A percentile compares a stretch with the other conserved stretches of the same genome.
These are phyloP conservation scores for Coemansia sp. DNA, from an alignment of 371 early-diverging fungal species.

Conservation along the genomic window DNA sequence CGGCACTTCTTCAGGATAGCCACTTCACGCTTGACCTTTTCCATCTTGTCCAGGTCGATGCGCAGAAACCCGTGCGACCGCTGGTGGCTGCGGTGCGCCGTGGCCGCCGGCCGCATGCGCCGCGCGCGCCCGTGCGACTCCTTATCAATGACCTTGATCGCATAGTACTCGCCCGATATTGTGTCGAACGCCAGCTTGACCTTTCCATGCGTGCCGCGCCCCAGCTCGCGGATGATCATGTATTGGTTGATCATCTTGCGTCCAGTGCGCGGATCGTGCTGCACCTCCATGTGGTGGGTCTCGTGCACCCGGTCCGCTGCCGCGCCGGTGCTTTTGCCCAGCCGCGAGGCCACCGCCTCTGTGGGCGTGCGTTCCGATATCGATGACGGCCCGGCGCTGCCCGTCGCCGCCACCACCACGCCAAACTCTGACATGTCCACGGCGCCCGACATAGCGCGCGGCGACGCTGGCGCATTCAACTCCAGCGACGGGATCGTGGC, in stretches of 20 bases:
- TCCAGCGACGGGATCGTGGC: constrained; percentile 34
- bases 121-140: constrained; percentile 33
- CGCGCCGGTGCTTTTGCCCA: not conserved
- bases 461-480: constrained; percentile 30
- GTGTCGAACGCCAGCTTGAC: constrained; percentile 86
- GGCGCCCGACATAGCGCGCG: constrained; percentile 29
- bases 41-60: constrained; percentile 68
- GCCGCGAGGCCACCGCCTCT: too few species aligned
- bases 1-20: constrained; percentile 93
- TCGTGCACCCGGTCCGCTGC: constrained; percentile 55
- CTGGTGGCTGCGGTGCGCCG: constrained; percentile 5
- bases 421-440: constrained; percentile 49
- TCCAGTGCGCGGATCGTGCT: constrained; percentile 81
- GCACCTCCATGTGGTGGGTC: constrained; percentile 73
- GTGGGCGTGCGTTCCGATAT: too few species aligned
- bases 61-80: constrained; percentile 43
- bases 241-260: constrained; percentile 94
- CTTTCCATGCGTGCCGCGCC: constrained; percentile 94
- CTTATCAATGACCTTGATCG: constrained; percentile 54
- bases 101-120: constrained; percentile 25
- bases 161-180: constrained; percentile 65
- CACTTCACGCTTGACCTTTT: constrained; percentile 91
- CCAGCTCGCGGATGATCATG: constrained; percentile 87
- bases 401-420: constrained; percentile 22
- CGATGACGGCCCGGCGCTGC: not conserved